Evolutionary conservation across 495 filamentous ascomycete species (phyloP), one percentile per base, ranked within the genome.

Genomic region (Podospora anserina): DNA sequence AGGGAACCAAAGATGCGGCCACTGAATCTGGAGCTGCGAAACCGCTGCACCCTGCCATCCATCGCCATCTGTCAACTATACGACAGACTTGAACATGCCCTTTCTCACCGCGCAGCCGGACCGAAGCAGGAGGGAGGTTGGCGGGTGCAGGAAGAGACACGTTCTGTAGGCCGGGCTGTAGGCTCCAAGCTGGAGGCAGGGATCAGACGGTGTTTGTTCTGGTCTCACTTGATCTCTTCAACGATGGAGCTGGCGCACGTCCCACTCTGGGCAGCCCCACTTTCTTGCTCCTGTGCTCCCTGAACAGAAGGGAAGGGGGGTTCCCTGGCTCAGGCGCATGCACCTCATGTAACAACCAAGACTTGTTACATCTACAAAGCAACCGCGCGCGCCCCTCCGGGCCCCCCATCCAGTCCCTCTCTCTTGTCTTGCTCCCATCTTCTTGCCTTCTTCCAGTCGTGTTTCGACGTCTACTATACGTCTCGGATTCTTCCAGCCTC

Each of bases 301-400:
- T 54, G 58, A 58, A 62, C 2, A 7, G 54, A 23, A 34, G 55
- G 27, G 27, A 63, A 63, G 60, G 61, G 61, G 61, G 61, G 61
- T 63, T 44, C 66, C 66, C n/a, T 63, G 34, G 32, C n/a, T 18
- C 16, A 27, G 19, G 30, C 9, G 55, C 55, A 39, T 54, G 60
- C 53, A 66, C 27, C 28, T 54, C 66, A 65, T 70, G 69, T 65
- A 67, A 70, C 69, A 66, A 62, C 66, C 69, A 68, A 68, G 69
- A 70, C 65, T 55, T 64, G 55, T 58, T 58, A 18, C 55, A 58
- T 58, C 56, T 28, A 65, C 28, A 59, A 61, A 58, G 49, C 61
- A 15, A 58, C 58, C 39, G 39, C 61, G 9, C 61, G 67, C 44
- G 63, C 65, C 65, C 67, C 44, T 61, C 64, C 61, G 65, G 63